phyloP scores from a whole-genome alignment of 176 grass and related monocot genomes.

The Canna indica region DNA sequence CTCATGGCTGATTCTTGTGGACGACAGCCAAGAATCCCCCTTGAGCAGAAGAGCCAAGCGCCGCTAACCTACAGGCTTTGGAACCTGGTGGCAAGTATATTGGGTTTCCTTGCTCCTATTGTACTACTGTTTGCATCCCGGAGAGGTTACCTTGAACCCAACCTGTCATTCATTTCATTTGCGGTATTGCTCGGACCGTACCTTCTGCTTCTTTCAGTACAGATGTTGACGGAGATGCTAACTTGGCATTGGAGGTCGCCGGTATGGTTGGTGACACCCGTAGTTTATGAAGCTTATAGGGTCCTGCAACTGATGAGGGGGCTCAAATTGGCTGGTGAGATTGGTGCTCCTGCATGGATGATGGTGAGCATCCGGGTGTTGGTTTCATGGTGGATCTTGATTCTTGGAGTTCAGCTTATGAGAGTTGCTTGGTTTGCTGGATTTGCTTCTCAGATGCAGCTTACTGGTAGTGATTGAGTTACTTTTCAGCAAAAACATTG shows the following conservation, averaged over 20 bases:
- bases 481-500: neutral
- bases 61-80: constrained; percentile 49
- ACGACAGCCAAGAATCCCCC: constrained; percentile 31
- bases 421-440: constrained; percentile 79
- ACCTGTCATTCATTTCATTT: constrained; percentile 51
- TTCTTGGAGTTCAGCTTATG: constrained; percentile 90
- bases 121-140: constrained; percentile 37
- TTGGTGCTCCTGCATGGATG: constrained; percentile 72
- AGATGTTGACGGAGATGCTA: constrained; percentile 74
- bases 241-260: constrained; percentile 95
- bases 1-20: constrained; percentile 87
- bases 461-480: neutral
- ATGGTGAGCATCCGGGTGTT: constrained; percentile 59
- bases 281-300: constrained; percentile 81
- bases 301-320: constrained; percentile 91
- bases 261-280: constrained; percentile 68
- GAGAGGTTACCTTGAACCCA: constrained; percentile 49
- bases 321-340: constrained; percentile 56
- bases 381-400: constrained; percentile 92
- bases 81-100: constrained; percentile 51
- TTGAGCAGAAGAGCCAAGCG: constrained; percentile 32
- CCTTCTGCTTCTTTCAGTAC: constrained; percentile 61
- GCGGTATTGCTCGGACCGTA: constrained; percentile 69
- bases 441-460: constrained; percentile 23
- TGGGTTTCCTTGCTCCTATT: constrained; percentile 54